These are phyloP conservation scores for Colletotrichum orchidophilum DNA, from an alignment of 2,329 filamentous ascomycete genomes.

Conservation along the genomic window DNA sequence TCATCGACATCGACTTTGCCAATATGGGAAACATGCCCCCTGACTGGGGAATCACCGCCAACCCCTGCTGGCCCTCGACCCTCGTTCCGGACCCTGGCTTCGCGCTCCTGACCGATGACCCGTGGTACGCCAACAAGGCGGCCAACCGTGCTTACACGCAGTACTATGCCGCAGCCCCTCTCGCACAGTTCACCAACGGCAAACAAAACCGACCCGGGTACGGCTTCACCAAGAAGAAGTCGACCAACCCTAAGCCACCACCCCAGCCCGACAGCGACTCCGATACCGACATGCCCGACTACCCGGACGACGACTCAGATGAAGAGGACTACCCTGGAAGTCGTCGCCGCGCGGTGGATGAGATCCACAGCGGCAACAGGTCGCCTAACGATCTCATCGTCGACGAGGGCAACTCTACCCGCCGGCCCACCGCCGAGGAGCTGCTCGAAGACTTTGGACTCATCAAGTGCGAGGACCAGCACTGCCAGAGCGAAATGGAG, in stretches of 20 bases:
- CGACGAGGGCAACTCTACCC: slow-evolving; percentile 23
- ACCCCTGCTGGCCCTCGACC: slow-evolving; percentile 35
- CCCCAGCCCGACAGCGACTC: not conserved
- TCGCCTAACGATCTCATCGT: not conserved
- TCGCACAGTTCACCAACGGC: not conserved
- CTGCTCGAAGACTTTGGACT: not conserved
- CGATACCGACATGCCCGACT: not conserved
- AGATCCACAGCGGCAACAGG: not conserved
- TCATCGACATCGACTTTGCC: not conserved
- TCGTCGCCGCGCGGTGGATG: not conserved
- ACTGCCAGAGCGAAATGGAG: not conserved
- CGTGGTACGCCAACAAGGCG: slow-evolving; percentile 29
- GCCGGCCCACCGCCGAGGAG: slow-evolving; percentile 12
- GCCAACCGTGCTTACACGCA: not conserved
- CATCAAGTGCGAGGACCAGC: not conserved
- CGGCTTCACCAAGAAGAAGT: not conserved
- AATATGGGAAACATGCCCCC: not conserved
- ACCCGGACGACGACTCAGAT: not conserved
- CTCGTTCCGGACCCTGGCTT: slow-evolving; percentile 36
- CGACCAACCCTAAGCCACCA: not conserved
- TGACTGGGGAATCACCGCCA: slow-evolving; percentile 34
- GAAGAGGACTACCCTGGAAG: not conserved
- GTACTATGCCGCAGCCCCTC: not conserved
- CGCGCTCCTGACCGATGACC: slow-evolving; percentile 34
- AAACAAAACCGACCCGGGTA: slow-evolving; percentile 1